A percentile compares a stretch with the other conserved stretches of the same genome.
Conservation (phyloP, 306 rosid species). For the Carpinus viminea region DNA sequence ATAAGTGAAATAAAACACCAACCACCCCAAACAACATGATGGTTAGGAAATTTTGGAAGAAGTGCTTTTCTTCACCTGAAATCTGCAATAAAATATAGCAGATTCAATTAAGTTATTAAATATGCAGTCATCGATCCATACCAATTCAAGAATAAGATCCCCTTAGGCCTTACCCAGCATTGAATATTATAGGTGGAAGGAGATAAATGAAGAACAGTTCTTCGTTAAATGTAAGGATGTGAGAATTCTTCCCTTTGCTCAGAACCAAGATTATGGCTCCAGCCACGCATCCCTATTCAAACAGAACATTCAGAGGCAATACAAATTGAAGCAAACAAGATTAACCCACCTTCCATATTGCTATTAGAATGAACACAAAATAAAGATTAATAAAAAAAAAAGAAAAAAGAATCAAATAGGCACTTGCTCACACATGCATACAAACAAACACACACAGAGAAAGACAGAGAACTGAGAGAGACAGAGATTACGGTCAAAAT, state of each 20-base stretch:
- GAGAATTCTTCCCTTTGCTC: constrained; percentile 81
- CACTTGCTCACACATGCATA: neutral
- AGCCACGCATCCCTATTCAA: constrained; percentile 59
- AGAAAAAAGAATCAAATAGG: no score
- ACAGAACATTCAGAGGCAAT: constrained; percentile 13
- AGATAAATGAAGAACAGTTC: constrained; percentile 92
- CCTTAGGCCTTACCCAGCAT: constrained; percentile 68
- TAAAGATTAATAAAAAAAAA: no score
- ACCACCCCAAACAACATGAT: constrained; percentile 85
- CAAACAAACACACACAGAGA: neutral
- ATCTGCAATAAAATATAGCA: constrained; percentile 41
- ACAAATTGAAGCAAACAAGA: neutral
- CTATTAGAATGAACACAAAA: neutral
- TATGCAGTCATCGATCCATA: constrained; percentile 1
- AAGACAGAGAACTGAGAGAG: neutral
- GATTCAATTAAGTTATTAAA: no score
- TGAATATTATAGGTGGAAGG: constrained; percentile 93
- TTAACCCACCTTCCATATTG: neutral
- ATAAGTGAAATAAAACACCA: constrained; percentile 74
- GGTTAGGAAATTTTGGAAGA: constrained; percentile 83
- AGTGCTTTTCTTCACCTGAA: constrained; percentile 96
- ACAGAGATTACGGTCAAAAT: constrained; percentile 51
- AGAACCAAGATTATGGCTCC: constrained; percentile 59
- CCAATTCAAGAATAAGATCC: constrained; percentile 16
- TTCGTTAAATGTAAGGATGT: constrained; percentile 67